Base-by-base conservation (phyloP, 768 basidiomycete species). In the Brasilioporus rufonigricans region DNA sequence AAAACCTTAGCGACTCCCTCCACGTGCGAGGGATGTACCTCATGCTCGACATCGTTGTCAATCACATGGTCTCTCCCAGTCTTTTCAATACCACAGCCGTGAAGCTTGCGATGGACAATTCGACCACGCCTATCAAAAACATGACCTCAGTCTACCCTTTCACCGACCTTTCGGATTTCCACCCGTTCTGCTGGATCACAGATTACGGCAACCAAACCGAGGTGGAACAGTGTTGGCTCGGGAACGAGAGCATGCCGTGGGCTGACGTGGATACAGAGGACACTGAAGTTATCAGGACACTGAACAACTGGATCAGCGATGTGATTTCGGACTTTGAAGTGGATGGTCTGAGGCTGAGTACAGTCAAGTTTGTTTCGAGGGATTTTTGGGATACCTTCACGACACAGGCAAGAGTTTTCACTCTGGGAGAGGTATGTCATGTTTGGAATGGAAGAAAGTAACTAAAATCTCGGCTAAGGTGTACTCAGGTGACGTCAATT, bases 41-140 rank as follows among this genome's bases (percentile, higher is more conserved):
- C 54, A 84, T 85, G 80, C 66, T 85, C 19, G 84, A 85, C 65
- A 67, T 84, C 50, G 84, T 86, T 58, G 75, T 85, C 56, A 85
- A 86, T 61, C 83, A 85, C 63, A 76, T 86, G 67, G 80, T 79
- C 2, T 71, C 77, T 0, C 58, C 71, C 24, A 44, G 52, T 55
- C 59, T 67, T 41, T 56, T 67, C 52, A 63, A 66, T 19, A 11
- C 36, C 27, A 71, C 70, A 3, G 61, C 68, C 1, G 53, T 66
- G 24, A 39, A 56, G 44, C 55, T 71, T 21, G 64, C 50, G 12
- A 50, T 45, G 29, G 36, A 45, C 9, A 59, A 64, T 16, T 19
- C 62, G 14, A 47, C 45, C 18, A 27, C 26, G n/a, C 56, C 45
- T 23, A 32, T 56, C 32, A 57, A 50, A 39, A 65, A 67, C 24